Evolutionary conservation across 768 basidiomycete species (phyloP), one percentile per base, ranked within the genome.

Genomic region (Suillus alpinus): DNA sequence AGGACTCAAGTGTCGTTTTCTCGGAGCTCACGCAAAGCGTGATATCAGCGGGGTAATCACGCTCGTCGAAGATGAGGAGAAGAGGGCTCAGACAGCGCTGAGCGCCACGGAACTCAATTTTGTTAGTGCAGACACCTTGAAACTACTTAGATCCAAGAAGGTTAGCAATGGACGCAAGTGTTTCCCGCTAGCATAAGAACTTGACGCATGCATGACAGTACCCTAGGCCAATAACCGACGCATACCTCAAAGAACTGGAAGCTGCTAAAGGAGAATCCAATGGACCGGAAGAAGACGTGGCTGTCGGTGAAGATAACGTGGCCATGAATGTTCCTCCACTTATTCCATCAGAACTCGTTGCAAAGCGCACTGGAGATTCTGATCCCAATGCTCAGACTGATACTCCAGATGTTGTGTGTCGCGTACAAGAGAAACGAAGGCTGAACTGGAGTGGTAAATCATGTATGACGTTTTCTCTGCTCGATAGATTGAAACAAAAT

Each of bases 1-100:
- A 16, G 97, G 95, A 12, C 87, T 91, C 73, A 93, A 94, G 72
- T 99, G 97, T 71, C 86, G 97, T 2, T 97, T 91, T 74, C 82
- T 97, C 6, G 88, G 89, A 13, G 87, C 84, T 3, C 96, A 99
- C 72, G 75, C 89, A 12, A 74, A 69, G 18, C 74, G 75, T 39
- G 77, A 81, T 36, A 79, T 79, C 16, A 74, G 77, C 14, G 86
- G 83, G 2, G 63, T 73, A 2, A 65, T 83, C 16, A 71, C 72
- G 29, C 68, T 89, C 1, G 62, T 81, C 0, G 75, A 75, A 6
- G 85, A 93, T 66, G 83, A 85, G 61, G 83, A 86, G 41, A 87
- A 82, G 71, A 83, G 83, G 68, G 82, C 80, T 20, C 75, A 66
- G 34, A 66, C 77, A 0, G 82, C 81, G 12, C 63, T 80, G 3